Percentiles rank a stretch among this genome's conserved stretches.
Evolutionary conservation across 75 land plant species (phyloP).

Genomic region (Ceratopteris richardii): DNA sequence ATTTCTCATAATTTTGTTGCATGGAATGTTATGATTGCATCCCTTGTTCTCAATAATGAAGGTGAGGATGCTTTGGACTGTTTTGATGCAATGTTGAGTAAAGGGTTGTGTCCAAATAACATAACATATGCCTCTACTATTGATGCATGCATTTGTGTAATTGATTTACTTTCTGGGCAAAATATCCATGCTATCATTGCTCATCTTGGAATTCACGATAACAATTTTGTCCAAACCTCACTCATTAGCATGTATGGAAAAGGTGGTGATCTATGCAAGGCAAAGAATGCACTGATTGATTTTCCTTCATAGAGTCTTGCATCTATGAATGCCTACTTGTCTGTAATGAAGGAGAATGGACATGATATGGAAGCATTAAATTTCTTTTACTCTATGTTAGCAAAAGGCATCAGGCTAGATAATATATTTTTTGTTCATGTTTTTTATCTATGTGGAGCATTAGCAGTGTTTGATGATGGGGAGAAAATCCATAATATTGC

Average conservation of each 20-base stretch:
- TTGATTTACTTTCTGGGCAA: not conserved
- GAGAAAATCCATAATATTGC: conserved; percentile 3
- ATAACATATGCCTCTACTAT: conserved; percentile 15
- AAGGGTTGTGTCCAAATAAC: not conserved
- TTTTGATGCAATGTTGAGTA: conserved; percentile 11
- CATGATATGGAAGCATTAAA: conserved; percentile 12
- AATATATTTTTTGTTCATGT: conserved; percentile 12
- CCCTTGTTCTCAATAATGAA: conserved; percentile 16
- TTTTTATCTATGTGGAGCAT: conserved; percentile 15
- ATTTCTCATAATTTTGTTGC: no score
- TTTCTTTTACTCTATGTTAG: conserved; percentile 25
- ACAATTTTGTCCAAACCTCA: conserved; percentile 10
- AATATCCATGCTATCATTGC: conserved; percentile 9
- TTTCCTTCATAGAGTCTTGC: conserved; percentile 7
- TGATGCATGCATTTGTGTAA: conserved; percentile 5
- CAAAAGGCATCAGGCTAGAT: conserved; percentile 19
- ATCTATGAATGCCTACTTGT: conserved; percentile 17
- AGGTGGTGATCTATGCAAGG: conserved; percentile 15
- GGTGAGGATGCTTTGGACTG: conserved; percentile 1
- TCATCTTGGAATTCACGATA: conserved; percentile 7
- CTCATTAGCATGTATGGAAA: conserved; percentile 16
- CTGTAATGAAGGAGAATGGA: conserved; percentile 2
- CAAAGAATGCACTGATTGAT: not conserved
- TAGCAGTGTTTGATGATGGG: conserved; percentile 11
- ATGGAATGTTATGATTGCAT: no score